A percentile compares a stretch with the other conserved stretches of the same genome.
Conservation (phyloP, 805 yeast species). For the Candida tammaniensis region DNA sequence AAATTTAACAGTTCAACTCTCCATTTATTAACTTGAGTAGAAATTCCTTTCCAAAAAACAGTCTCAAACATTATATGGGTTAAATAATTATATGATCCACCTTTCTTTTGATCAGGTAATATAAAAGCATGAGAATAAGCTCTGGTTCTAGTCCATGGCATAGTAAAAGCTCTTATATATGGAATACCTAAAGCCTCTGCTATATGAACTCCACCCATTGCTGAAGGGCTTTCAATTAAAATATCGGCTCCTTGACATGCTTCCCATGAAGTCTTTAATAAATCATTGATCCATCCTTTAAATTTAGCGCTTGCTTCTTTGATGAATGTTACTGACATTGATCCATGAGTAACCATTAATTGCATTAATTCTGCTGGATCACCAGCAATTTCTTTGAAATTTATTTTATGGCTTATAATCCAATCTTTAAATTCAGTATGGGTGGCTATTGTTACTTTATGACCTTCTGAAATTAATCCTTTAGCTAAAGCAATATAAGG, state of each 20-base stretch:
- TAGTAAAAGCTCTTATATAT: slow-evolving; percentile 91
- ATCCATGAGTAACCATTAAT: slow-evolving; percentile 87
- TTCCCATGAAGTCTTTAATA: slow-evolving; percentile 72
- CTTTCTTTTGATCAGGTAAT: slow-evolving; percentile 89
- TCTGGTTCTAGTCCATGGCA: slow-evolving; percentile 97
- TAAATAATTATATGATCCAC: slow-evolving; percentile 88
- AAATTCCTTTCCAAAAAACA: slow-evolving; percentile 89
- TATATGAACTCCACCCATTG: slow-evolving; percentile 93
- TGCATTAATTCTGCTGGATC: slow-evolving; percentile 91
- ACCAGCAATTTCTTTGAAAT: slow-evolving; percentile 79
- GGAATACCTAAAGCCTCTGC: slow-evolving; percentile 91
- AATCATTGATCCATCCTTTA: slow-evolving; percentile 76
- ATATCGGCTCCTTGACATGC: slow-evolving; percentile 85
- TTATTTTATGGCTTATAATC: slow-evolving; percentile 65
- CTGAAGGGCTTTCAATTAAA: slow-evolving; percentile 91
- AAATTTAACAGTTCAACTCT: slow-evolving; percentile 64
- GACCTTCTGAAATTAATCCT: slow-evolving; percentile 79
- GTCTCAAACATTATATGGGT: slow-evolving; percentile 93
- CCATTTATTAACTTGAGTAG: slow-evolving; percentile 87
- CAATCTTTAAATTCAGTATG: slow-evolving; percentile 79
- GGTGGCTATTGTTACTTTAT: slow-evolving; percentile 78
- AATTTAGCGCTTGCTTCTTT: slow-evolving; percentile 81
- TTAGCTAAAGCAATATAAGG: slow-evolving; percentile 90
- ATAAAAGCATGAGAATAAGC: slow-evolving; percentile 96
- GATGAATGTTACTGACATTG: slow-evolving; percentile 77